Conservation (phyloP, 345 rosid genomes). For the Mangifera indica region DNA sequence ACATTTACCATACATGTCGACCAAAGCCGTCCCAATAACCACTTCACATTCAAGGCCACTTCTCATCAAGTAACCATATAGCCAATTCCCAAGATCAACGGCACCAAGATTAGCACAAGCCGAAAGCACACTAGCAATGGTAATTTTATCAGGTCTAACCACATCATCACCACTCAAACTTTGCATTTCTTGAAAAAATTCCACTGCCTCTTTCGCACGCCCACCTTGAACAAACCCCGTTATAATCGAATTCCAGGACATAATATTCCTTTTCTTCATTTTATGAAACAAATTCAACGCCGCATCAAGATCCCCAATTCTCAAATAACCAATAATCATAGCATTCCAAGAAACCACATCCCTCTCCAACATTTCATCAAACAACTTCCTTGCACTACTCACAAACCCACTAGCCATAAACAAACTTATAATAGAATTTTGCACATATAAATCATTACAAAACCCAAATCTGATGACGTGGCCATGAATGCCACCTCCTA, state of each 20-base stretch:
- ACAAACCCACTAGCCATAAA: conserved; percentile 30
- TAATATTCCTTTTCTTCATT: conserved; percentile 41
- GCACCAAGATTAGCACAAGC: conserved; percentile 69
- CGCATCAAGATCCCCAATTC: conserved; percentile 43
- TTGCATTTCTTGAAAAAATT: conserved; percentile 53
- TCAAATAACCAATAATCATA: conserved; percentile 51
- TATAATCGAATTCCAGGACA: conserved; percentile 62
- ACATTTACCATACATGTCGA: conserved; percentile 72
- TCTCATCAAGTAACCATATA: conserved; percentile 44
- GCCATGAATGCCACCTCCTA: conserved; percentile 43
- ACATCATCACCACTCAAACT: conserved; percentile 14
- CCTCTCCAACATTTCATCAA: conserved; percentile 49
- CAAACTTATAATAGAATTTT: conserved; percentile 43
- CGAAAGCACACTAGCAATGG: conserved; percentile 51
- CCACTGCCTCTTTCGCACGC: conserved; percentile 46
- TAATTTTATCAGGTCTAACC: conserved; percentile 51
- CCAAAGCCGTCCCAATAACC: conserved; percentile 51
- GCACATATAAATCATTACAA: conserved; percentile 39
- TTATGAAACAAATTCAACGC: conserved; percentile 38
- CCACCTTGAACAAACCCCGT: conserved; percentile 60
- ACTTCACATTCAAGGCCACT: conserved; percentile 46
- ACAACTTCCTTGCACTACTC: conserved; percentile 39
- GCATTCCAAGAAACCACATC: conserved; percentile 64
- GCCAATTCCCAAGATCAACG: conserved; percentile 52
- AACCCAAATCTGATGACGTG: conserved; percentile 43